Evolutionary conservation across 2,329 filamentous ascomycete species (phyloP), one percentile per base, ranked within the genome.

Genomic region (Hirsutella rhossiliensis): DNA sequence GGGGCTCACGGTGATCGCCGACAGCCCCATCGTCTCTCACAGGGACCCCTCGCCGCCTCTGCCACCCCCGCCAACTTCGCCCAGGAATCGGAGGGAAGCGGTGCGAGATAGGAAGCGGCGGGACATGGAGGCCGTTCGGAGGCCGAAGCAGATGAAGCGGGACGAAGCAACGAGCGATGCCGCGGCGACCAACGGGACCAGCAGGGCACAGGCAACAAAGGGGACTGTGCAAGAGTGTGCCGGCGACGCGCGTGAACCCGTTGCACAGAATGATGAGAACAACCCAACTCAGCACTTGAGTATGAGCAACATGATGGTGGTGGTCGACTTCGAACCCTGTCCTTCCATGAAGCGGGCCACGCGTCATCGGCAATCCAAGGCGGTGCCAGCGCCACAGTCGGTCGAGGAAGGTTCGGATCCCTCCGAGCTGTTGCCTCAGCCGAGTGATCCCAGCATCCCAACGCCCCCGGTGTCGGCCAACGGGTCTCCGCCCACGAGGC

Each of bases 51-150:
- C 50, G 43, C 43, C 40, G 2, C 51, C 54, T 2, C 45, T 51
- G 6, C 45, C 47, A n/a, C 43, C 49, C 5, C 47, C 37, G 23
- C 23, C 23, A n/a, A n/a, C 17, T 11, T 57, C 56, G 13, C 44
- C 53, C 5, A 52, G 56, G 29, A 64, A 54, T 37, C 61, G 65
- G 15, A 56, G 56, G 17, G 64, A 67, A 6, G 59, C 56, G 39
- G 66, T 68, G 5, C 61, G 59, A 19, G 62, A 66, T 17, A 61
- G 59, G 52, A 68, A 66, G 47, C 56, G 57, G 42, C 56, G 63
- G 15, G 66, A 69, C 30, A 57, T 69, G 46, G 63, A 67, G 45
- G 58, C 61, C 5, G 47, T 58, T 5, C 52, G 56, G 8, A 49
- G 36, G 17, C 51, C 51, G 5, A 57, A 54, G 13, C 43, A 54